Percentiles rank a stretch among this genome's conserved stretches.
Evolutionary conservation across 1,284 basidiomycete genomes (phyloP).

Genomic region (Ganoderma multipileum): DNA sequence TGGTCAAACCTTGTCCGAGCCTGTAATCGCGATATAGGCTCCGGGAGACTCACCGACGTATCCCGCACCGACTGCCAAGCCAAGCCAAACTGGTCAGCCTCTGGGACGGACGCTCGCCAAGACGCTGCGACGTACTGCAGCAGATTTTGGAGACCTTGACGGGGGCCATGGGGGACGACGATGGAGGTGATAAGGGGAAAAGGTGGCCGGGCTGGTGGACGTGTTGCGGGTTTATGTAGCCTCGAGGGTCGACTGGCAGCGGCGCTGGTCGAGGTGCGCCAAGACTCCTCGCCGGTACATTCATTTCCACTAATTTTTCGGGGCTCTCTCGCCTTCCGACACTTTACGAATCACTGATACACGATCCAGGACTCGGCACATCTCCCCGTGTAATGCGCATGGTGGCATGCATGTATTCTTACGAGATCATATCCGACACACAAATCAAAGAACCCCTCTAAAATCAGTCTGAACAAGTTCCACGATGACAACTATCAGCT

Average conservation of each 20-base stretch:
- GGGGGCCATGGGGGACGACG: slow-evolving; percentile 54
- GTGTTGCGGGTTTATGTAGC: slow-evolving; percentile 10
- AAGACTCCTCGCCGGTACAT: neutral
- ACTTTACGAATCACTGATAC: neutral
- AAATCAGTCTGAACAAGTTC: neutral
- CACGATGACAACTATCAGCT: neutral
- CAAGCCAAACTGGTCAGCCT: slow-evolving; percentile 22
- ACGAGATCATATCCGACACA: neutral
- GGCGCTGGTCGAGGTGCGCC: slow-evolving; percentile 1
- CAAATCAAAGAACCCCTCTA: neutral
- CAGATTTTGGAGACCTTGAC: slow-evolving; percentile 86
- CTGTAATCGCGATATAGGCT: slow-evolving; percentile 15
- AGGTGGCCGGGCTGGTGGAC: slow-evolving; percentile 16
- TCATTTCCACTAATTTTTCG: slow-evolving; percentile 1
- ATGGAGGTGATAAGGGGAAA: slow-evolving; percentile 24
- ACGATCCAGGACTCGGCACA: neutral
- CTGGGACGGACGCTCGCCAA: neutral
- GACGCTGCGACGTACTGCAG: slow-evolving; percentile 73
- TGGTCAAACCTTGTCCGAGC: neutral
- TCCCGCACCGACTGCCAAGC: slow-evolving; percentile 85
- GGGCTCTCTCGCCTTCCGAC: slow-evolving; percentile 1
- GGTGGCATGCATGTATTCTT: neutral
- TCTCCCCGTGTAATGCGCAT: neutral
- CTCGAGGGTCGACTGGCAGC: neutral
- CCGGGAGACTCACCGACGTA: slow-evolving; percentile 80